Base-by-base conservation (phyloP, 2,329 filamentous ascomycete species). In the Thermochaetoides dissita region DNA sequence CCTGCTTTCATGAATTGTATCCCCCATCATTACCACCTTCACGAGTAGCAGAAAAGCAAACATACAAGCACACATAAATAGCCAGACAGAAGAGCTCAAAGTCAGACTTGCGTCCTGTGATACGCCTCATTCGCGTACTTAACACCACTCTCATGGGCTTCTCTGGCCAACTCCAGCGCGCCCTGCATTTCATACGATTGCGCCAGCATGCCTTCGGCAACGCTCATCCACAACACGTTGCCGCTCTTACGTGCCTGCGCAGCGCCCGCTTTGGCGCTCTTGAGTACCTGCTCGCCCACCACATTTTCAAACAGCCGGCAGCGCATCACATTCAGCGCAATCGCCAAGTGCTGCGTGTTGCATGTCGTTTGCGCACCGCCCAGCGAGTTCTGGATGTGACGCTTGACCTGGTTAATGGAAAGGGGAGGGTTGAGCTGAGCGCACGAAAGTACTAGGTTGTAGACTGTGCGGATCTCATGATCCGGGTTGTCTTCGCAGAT, bases 311-410 rank as follows among this genome's bases (percentile, higher is more conserved):
- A 95, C 54, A 94, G 82, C 40, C 79, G 75, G 55, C 74, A 78
- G 40, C 83, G 81, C 82, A 95, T 93, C 49, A 91, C 79, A 51
- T 79, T 87, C 45, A 95, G 74, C 6, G 82, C 79, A 49, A 95
- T 82, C 38, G 80, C 80, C n/a, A 87, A 72, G 41, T 88, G 81
- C 49, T 93, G 83, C 30, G 76, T 76, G 57, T 94, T 94, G 42
- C 70, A 69, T 7, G 81, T 78, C 7, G 68, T 66, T 49, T 81
- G 80, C 9, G 84, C 80, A 3, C 77, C 75, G 34, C 72, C 71
- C 35, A 94, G 71, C 2, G 86, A 82, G 34, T 71, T 69, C 46
- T 84, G 78, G 41, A 95, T 79, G 54, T 81, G 77, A 34, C 80
- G 74, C 61, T 94, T 95, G 43, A 83, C 79, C 47, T 81, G 75